Evolutionary conservation across 495 filamentous ascomycete genomes (phyloP).

Genomic region (Delitschia confertaspora): DNA sequence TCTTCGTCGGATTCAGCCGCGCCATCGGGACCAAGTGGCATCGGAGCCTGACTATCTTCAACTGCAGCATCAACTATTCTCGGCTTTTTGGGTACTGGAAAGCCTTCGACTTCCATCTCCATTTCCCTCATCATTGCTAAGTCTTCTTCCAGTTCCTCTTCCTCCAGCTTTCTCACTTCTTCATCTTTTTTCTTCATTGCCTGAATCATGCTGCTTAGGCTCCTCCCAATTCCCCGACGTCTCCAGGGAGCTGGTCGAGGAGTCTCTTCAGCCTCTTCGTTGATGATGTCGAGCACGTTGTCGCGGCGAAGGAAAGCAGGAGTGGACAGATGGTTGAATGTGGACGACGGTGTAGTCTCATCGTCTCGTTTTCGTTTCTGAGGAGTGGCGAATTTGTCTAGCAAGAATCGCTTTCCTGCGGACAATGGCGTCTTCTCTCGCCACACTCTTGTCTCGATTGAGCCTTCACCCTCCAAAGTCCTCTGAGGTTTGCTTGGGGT

Average conservation of each 20-base stretch:
- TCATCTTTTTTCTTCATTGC: constrained; percentile 71
- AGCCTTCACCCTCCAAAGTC: constrained; percentile 16
- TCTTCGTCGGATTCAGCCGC: constrained; percentile 41
- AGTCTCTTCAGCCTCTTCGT: constrained; percentile 31
- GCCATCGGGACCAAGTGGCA: constrained; percentile 53
- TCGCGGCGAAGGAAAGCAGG: constrained; percentile 66
- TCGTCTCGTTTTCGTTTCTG: constrained; percentile 29
- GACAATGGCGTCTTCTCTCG: constrained; percentile 56
- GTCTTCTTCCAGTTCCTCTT: constrained; percentile 53
- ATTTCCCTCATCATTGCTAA: constrained; percentile 74
- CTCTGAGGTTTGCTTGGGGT: constrained; percentile 29
- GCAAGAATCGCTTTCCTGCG: constrained; percentile 48
- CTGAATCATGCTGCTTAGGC: constrained; percentile 70
- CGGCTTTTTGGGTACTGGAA: constrained; percentile 7
- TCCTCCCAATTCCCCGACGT: constrained; percentile 51
- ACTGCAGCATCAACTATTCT: constrained; percentile 40
- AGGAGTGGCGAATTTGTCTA: constrained; percentile 61
- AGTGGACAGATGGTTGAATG: constrained; percentile 52
- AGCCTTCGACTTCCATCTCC: constrained; percentile 46
- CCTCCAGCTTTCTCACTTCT: constrained; percentile 36
- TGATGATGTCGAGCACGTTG: constrained; percentile 42
- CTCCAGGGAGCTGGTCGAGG: constrained; percentile 42
- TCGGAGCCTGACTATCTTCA: constrained; percentile 51
- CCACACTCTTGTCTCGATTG: constrained; percentile 25
- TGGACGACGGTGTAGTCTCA: constrained; percentile 40